These are phyloP conservation scores for Sphaerostilbella broomeana DNA, from an alignment of 2,329 filamentous ascomycete species.

Conservation along the genomic window DNA sequence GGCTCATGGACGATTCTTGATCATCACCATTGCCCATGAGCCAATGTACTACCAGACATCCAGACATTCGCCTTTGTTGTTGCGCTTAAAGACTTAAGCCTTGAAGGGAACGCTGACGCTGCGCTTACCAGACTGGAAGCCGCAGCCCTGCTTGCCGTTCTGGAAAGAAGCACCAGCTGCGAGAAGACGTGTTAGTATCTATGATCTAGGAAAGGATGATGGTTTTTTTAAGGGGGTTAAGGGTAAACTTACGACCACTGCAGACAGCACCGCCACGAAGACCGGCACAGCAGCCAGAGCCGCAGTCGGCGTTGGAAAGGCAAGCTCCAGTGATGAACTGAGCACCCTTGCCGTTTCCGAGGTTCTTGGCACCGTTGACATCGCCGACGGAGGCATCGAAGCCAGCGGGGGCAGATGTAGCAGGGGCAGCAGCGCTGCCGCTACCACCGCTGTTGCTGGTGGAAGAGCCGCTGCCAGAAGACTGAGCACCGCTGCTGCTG, in stretches of 20 bases:
- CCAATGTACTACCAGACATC: too few relatives aligned
- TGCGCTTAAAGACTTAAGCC: too few relatives aligned
- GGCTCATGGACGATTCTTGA: too few relatives aligned
- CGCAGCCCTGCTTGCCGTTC: conserved; percentile 28
- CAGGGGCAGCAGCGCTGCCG: conserved; percentile 10
- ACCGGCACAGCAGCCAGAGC: conserved; percentile 25
- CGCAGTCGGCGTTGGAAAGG: conserved; percentile 22
- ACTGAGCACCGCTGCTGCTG: background rate
- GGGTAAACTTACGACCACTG: conserved; percentile 5
- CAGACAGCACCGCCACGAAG: conserved; percentile 8
- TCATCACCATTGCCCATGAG: too few relatives aligned
- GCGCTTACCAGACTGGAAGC: conserved; percentile 19
- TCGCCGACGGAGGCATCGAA: conserved; percentile 16
- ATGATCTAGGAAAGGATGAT: background rate
- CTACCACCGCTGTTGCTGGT: conserved; percentile 13
- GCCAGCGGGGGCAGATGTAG: conserved; percentile 6
- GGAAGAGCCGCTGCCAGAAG: background rate
- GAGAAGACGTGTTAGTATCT: conserved; percentile 9
- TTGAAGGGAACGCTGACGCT: too few relatives aligned
- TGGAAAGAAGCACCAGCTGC: conserved; percentile 27
- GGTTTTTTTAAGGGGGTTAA: background rate
- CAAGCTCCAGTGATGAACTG: conserved; percentile 26
- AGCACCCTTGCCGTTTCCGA: conserved; percentile 19
- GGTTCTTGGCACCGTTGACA: conserved; percentile 18
- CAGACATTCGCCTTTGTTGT: too few relatives aligned